Evolutionary conservation across 1,284 basidiomycete genomes (phyloP).

Genomic region (Trametes hirsuta): DNA sequence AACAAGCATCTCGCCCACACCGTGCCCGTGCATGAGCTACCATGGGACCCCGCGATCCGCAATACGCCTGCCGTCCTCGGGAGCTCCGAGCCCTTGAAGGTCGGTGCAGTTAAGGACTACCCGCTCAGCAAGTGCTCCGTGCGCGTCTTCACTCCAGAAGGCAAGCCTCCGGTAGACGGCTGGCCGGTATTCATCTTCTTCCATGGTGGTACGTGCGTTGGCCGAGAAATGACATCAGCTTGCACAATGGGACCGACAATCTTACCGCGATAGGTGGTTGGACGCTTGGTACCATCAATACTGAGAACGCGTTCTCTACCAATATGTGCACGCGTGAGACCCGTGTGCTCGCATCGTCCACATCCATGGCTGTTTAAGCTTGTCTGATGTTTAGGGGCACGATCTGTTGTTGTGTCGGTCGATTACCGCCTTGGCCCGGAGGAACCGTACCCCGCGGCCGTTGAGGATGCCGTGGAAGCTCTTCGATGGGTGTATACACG

Average conservation of each 20-base stretch:
- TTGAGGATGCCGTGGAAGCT: constrained; percentile 72
- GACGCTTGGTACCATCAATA: constrained; percentile 66
- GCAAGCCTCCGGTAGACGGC: constrained; percentile 47
- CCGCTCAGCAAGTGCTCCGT: constrained; percentile 49
- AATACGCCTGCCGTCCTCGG: constrained; percentile 58
- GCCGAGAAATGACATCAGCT: background rate
- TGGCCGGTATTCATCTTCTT: constrained; percentile 68
- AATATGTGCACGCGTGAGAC: constrained; percentile 59
- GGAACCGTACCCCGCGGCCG: constrained; percentile 71
- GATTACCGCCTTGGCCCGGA: constrained; percentile 81
- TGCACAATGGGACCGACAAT: background rate
- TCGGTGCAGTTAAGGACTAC: constrained; percentile 56
- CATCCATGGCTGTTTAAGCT: background rate
- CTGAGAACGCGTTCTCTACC: constrained; percentile 60
- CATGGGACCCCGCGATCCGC: constrained; percentile 62
- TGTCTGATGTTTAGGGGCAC: constrained; percentile 42
- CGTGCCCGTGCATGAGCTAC: constrained; percentile 54
- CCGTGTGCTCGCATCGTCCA: background rate
- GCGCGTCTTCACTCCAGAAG: constrained; percentile 62
- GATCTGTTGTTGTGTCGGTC: constrained; percentile 63
- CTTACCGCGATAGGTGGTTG: constrained; percentile 54
- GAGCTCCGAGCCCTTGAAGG: constrained; percentile 53
- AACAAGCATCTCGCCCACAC: constrained; percentile 49
- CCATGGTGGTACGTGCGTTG: constrained; percentile 52
- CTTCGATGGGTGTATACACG: constrained; percentile 63